Conservation (phyloP, 2,329 filamentous ascomycete genomes). For the Exophiala spinifera region DNA sequence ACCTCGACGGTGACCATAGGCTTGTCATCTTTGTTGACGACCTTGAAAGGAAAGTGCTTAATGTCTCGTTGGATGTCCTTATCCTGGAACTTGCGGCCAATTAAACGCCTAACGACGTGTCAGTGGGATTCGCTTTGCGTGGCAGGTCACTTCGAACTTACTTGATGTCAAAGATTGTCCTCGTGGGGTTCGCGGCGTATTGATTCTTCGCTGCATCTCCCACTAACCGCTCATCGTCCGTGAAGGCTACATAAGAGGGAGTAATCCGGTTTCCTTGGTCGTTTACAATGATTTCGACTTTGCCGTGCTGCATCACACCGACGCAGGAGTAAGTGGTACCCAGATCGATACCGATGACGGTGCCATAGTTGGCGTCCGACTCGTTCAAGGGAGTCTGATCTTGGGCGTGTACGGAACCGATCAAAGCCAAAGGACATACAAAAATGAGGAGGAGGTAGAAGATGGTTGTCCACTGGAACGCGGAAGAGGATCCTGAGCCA, state of each 20-base stretch:
- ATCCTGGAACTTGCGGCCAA: constrained; percentile 78
- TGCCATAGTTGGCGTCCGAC: constrained; percentile 63
- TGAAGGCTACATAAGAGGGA: constrained; percentile 93
- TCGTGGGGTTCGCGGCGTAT: constrained; percentile 72
- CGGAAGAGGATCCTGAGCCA: constrained; percentile 22
- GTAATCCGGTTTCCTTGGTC: constrained; percentile 97
- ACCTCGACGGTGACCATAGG: constrained; percentile 72
- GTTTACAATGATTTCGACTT: constrained; percentile 93
- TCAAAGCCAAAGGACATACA: constrained; percentile 76
- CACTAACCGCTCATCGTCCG: constrained; percentile 92
- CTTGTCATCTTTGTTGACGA: constrained; percentile 85
- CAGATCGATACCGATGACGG: constrained; percentile 92
- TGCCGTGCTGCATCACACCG: constrained; percentile 93
- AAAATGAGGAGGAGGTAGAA: constrained; percentile 91
- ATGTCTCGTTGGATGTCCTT: constrained; percentile 87
- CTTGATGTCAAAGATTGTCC: constrained; percentile 81
- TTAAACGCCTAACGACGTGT: constrained; percentile 62
- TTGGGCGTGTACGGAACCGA: constrained; percentile 70
- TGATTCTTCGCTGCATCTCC: constrained; percentile 98
- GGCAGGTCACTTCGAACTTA: constrained; percentile 47
- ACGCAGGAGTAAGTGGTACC: constrained; percentile 86
- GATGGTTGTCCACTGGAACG: constrained; percentile 78
- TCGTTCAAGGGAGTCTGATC: constrained; percentile 65
- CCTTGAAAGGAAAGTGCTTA: constrained; percentile 98
- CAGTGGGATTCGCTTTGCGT: neutral